Evolutionary conservation across 371 early-diverging fungal species (phyloP).

Genomic region (Rhizopus sp.): DNA sequence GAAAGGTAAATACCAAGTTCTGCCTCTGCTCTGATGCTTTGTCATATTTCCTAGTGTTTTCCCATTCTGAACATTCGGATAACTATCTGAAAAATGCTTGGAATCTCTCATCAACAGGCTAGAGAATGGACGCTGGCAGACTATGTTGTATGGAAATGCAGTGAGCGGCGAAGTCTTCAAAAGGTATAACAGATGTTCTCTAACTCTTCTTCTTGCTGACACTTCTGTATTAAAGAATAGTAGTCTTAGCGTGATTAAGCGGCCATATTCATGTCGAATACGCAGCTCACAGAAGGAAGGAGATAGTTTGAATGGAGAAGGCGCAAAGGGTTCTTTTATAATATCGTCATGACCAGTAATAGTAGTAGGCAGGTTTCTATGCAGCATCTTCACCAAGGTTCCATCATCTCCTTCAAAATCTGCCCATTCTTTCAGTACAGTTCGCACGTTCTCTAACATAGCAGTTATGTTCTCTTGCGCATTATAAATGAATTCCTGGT

Average conservation of each 20-base stretch:
- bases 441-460: constrained; percentile 23
- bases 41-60: constrained; percentile 9
- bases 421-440: constrained; percentile 27
- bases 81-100: constrained; percentile 31
- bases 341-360: constrained; percentile 12
- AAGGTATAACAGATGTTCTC: constrained; percentile 22
- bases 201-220: constrained; percentile 25
- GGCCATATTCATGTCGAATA: constrained; percentile 46
- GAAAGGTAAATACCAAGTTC: constrained; percentile 46
- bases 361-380: constrained; percentile 17
- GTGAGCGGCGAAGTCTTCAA: constrained; percentile 19
- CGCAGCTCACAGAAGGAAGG: constrained; percentile 49
- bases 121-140: constrained; percentile 55
- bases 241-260: constrained; percentile 34
- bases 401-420: constrained; percentile 46
- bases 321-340: constrained; percentile 28
- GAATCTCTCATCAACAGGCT: constrained; percentile 55
- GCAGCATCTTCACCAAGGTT: constrained; percentile 45
- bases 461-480: constrained; percentile 34
- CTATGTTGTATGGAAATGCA: constrained; percentile 27
- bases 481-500: constrained; percentile 42
- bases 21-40: constrained; percentile 17
- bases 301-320: constrained; percentile 22
- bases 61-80: background rate
- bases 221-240: constrained; percentile 59